Conservation (phyloP, 2,329 filamentous ascomycete species). For the Trichoderma atroviride region DNA sequence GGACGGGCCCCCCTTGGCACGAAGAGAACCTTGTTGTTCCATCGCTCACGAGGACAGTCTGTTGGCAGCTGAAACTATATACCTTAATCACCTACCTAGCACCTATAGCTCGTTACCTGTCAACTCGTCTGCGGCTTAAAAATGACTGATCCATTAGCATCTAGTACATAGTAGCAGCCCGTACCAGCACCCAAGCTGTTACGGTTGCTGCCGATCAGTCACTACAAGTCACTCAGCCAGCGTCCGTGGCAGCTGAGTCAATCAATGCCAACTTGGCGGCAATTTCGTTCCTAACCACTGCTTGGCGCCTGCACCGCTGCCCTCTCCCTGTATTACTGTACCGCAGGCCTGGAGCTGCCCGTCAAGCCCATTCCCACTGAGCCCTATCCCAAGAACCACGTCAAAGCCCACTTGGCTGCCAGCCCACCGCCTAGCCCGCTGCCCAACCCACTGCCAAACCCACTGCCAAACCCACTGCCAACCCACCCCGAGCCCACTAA, state of each 20-base stretch:
- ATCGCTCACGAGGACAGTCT: not conserved
- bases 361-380: not conserved
- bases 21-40: not conserved
- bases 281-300: not conserved
- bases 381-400: not conserved
- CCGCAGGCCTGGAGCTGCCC: not conserved
- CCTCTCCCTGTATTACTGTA: not conserved
- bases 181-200: too few relatives aligned
- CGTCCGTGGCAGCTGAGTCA: not conserved
- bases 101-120: too few relatives aligned
- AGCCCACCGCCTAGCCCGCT: slow-evolving; percentile 22
- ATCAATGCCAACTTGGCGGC: not conserved
- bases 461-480: slow-evolving; percentile 9
- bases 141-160: too few relatives aligned
- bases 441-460: slow-evolving; percentile 8
- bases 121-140: not conserved
- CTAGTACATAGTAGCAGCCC: too few relatives aligned
- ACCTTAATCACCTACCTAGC: not conserved
- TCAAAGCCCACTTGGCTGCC: slow-evolving; percentile 9
- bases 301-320: not conserved
- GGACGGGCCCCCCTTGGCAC: not conserved
- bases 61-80: not conserved
- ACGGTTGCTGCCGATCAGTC: too few relatives aligned
- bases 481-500: slow-evolving; percentile 12
- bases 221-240: too few relatives aligned